Percentiles rank a stretch among this genome's conserved stretches.
phyloP scores from a whole-genome alignment of 2,329 filamentous ascomycete species.

The Penicillium corylophilum region DNA sequence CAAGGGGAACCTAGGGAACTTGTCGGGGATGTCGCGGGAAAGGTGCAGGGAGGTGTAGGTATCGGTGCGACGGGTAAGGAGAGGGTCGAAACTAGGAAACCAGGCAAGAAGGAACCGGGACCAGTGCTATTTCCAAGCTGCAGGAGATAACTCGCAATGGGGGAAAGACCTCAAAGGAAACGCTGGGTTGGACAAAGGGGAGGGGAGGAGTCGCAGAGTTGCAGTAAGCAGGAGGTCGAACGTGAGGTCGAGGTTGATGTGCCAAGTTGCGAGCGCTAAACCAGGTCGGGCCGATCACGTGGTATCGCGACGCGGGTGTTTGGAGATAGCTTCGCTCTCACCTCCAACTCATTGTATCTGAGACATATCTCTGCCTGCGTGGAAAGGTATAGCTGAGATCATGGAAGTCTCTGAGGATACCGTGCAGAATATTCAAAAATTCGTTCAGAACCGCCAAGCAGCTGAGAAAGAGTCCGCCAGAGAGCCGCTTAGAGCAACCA shows the following conservation, averaged over 20 bases:
- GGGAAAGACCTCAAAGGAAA: background rate
- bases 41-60: conserved; percentile 11
- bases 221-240: background rate
- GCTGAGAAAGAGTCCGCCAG: conserved; percentile 34
- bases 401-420: conserved; percentile 36
- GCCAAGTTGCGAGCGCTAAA: conserved; percentile 16
- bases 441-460: conserved; percentile 34
- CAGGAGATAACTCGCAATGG: background rate
- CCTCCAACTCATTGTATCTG: background rate
- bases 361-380: background rate
- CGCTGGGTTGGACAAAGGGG: background rate
- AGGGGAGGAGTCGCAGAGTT: background rate
- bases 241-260: background rate
- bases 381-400: background rate
- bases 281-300: conserved; percentile 15
- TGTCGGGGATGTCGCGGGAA: conserved; percentile 11
- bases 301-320: conserved; percentile 9
- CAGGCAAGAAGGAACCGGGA: conserved; percentile 11
- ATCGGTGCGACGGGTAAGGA: conserved; percentile 17
- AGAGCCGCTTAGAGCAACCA: conserved; percentile 28
- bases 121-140: conserved; percentile 2
- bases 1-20: conserved; percentile 16
- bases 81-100: conserved; percentile 16
- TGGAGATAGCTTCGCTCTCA: background rate
- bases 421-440: conserved; percentile 35